Percentiles rank a stretch among this genome's conserved stretches.
phyloP scores from a whole-genome alignment of 2,329 filamentous ascomycete species.

The Colletotrichum shisoi region DNA sequence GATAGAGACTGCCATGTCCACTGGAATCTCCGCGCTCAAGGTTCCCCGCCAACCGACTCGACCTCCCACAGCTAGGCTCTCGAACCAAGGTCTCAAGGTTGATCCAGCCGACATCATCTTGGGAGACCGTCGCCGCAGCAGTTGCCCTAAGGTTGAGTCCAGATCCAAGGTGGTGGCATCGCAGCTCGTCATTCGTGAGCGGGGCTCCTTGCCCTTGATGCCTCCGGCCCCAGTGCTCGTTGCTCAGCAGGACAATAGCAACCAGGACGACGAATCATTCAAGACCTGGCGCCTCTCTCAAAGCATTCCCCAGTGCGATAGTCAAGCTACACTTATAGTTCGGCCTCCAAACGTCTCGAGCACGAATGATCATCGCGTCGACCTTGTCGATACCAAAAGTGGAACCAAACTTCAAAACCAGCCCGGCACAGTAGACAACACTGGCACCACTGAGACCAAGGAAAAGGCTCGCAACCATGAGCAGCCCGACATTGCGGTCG shows the following conservation, averaged over 20 bases:
- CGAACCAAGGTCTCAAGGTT: constrained; percentile 19
- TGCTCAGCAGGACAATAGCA: constrained; percentile 11
- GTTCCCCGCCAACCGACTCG: constrained; percentile 4
- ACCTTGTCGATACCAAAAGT: not conserved
- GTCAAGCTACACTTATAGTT: not conserved
- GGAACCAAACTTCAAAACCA: not conserved
- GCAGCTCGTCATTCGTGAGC: constrained; percentile 32
- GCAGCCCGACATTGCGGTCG: not conserved
- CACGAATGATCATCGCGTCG: not conserved
- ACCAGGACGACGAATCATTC: constrained; percentile 39
- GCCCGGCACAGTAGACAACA: not conserved
- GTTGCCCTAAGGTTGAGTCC: constrained; percentile 19
- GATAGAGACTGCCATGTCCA: constrained; percentile 24
- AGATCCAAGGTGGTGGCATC: constrained; percentile 20
- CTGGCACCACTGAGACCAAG: not conserved
- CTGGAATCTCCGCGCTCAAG: constrained; percentile 4
- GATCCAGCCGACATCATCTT: constrained; percentile 10
- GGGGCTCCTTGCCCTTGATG: constrained; percentile 36
- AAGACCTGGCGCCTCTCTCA: constrained; percentile 41
- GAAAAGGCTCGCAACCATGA: not conserved
- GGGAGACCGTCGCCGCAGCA: constrained; percentile 24
- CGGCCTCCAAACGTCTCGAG: not conserved
- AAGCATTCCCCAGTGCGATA: constrained; percentile 18
- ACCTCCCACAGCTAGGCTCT: constrained; percentile 18
- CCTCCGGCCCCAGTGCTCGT: constrained; percentile 28